Percentiles rank a stretch among this genome's conserved stretches.
Evolutionary conservation across 139 green algal species (phyloP).

Genomic region (Tetradesmus obliquus): DNA sequence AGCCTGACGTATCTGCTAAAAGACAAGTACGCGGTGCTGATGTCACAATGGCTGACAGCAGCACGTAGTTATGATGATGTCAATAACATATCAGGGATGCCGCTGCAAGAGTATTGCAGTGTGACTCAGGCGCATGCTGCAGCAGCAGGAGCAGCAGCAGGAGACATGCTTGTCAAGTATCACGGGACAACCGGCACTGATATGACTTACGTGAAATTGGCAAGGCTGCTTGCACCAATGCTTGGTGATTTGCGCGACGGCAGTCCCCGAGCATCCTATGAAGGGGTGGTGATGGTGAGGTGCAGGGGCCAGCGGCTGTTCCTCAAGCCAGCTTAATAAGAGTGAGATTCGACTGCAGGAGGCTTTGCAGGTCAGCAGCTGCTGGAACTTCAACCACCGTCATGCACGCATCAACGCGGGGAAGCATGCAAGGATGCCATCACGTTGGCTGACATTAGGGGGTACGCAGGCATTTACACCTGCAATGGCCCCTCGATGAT

Average conservation of each 20-base stretch:
- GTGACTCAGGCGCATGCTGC: not conserved
- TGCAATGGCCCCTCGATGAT: too few species aligned
- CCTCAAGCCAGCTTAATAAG: not conserved
- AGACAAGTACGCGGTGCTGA: not conserved
- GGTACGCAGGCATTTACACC: too few species aligned
- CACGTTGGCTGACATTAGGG: too few species aligned
- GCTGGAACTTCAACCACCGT: too few species aligned
- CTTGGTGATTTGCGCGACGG: not conserved
- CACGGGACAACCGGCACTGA: not conserved
- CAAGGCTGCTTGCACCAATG: slow-evolving; percentile 8
- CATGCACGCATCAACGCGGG: too few species aligned
- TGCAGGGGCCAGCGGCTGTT: slow-evolving; percentile 30
- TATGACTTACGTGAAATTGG: not conserved
- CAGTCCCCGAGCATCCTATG: not conserved
- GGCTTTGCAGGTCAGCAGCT: too few species aligned
- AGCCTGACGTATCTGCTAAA: not conserved
- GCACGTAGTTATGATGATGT: not conserved
- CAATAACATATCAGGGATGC: not conserved
- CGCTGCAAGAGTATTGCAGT: not conserved
- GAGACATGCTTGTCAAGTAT: slow-evolving; percentile 4
- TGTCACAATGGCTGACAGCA: not conserved
- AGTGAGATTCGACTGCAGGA: too few species aligned
- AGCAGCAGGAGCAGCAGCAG: too few species aligned
- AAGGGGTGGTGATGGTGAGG: slow-evolving; percentile 14
- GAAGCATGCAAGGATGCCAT: too few species aligned